Conservation (phyloP, 352 stramenopile species). For the Pythium diclinum region DNA sequence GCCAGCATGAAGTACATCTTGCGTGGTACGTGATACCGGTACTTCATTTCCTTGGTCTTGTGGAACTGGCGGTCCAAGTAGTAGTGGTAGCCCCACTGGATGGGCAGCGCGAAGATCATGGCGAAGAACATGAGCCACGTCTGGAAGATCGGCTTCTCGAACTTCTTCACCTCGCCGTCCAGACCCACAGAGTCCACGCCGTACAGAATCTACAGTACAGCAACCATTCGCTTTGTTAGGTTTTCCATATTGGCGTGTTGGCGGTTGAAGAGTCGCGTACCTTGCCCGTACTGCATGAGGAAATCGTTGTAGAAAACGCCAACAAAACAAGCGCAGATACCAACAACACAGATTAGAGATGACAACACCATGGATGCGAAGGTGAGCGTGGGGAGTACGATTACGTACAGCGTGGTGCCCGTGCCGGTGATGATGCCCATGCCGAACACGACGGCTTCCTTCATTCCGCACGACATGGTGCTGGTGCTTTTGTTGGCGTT, state of each 20-base stretch:
- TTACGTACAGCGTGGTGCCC: conserved; percentile 76
- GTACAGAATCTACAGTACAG: conserved; percentile 87
- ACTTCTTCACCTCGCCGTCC: conserved; percentile 86
- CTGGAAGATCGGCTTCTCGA: conserved; percentile 95
- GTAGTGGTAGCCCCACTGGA: conserved; percentile 89
- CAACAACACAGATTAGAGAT: neutral
- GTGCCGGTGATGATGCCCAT: conserved; percentile 82
- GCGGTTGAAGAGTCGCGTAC: conserved; percentile 21
- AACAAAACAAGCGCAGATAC: neutral
- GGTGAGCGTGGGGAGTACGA: neutral
- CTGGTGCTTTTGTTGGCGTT: neutral
- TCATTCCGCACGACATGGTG: conserved; percentile 75
- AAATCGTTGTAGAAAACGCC: conserved; percentile 2
- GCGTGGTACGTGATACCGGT: conserved; percentile 70
- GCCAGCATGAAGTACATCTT: conserved; percentile 94
- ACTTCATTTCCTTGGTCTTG: conserved; percentile 62
- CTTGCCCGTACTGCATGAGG: conserved; percentile 55
- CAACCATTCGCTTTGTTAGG: neutral
- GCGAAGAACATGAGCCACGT: conserved; percentile 97
- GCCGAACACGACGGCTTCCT: conserved; percentile 73
- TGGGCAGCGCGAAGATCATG: conserved; percentile 92
- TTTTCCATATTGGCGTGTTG: too few species aligned
- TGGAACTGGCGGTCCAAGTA: conserved; percentile 73
- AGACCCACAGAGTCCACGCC: conserved; percentile 86
- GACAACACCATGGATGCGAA: neutral